Evolutionary conservation across 148 eudicot genomes (phyloP), one percentile per base, ranked within the genome.

Genomic region (Tetragonia tetragonoides): DNA sequence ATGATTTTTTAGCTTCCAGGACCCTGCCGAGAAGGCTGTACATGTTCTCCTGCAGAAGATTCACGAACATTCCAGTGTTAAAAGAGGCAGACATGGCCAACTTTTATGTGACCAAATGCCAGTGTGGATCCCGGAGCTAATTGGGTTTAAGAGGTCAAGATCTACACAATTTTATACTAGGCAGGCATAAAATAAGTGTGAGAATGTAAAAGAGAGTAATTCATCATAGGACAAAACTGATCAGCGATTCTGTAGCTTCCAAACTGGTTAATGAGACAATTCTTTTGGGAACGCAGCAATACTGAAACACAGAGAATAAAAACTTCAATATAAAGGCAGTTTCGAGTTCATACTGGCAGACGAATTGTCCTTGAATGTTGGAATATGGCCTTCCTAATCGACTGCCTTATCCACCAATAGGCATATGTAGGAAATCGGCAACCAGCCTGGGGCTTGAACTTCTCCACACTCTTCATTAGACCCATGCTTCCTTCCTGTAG

Each of bases 401-500:
- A 66, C 75, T 93, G 98, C 73, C 95, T 89, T 75, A 96, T 92
- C 99, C 99, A 96, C 97, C 95, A 91, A 78, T 89, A 96, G 10
- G 99, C 97, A 87, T 96, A 96, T 80, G 91, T 88, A 53, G 93
- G 89, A 86, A 96, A 93, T 65, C 98, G 85, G 75, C 95, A 90
- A 80, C 97, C 98, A 69, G 85, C 87, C 73, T 84, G 95, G 54
- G 92, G 92, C 79, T 89, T 93, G 86, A 88, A 96, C 83, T 91
- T 96, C 83, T 90, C 90, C 37, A 96, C 90, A 84, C 97, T 91
- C 85, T 73, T 87, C 92, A 96, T 91, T 3, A 96, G 91, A 18
- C 99, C 99, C 89, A 78, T 84, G 85, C 99, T 91, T 78, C 99
- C 99, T 72, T 86, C 98, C 99, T 96, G 85, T 79, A 88, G 79